Evolutionary conservation across 305 asterid species (phyloP).

Genomic region (Withania somnifera): DNA sequence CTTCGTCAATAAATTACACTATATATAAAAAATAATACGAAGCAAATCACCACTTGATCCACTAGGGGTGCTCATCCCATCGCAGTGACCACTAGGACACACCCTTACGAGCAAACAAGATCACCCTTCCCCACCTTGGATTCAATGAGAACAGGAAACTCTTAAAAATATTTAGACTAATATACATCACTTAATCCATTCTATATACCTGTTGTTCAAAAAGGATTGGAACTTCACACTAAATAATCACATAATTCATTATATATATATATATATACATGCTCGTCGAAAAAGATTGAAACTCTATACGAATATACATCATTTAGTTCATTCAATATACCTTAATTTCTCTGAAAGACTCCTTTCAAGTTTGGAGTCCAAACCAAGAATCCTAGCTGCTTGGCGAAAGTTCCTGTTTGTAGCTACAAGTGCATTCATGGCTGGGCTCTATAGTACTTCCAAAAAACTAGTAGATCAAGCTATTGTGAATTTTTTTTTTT

Average conservation of each 20-base stretch:
- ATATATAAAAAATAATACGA: no score
- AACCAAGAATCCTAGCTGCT: constrained; percentile 79
- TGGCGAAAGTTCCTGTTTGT: constrained; percentile 79
- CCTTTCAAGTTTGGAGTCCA: constrained; percentile 72
- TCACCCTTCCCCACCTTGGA: not conserved
- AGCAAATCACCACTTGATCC: no score
- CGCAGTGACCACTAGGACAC: no score
- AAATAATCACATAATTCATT: not conserved
- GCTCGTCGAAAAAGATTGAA: not conserved
- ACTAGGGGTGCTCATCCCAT: no score
- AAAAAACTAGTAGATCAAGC: not conserved
- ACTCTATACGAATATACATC: not conserved
- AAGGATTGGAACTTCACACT: not conserved
- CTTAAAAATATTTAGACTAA: not conserved
- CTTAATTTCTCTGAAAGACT: constrained; percentile 94
- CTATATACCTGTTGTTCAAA: no score
- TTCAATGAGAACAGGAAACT: not conserved
- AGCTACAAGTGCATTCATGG: constrained; percentile 93
- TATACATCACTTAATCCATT: not conserved
- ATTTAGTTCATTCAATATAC: constrained; percentile 11
- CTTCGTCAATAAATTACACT: no score
- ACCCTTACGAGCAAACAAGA: not conserved
- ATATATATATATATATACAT: constrained; percentile 40
- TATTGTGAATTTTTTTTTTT: not conserved
- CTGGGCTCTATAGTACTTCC: not conserved